Base-by-base conservation (phyloP, 306 rosid species). In the Potentilla sterilis region DNA sequence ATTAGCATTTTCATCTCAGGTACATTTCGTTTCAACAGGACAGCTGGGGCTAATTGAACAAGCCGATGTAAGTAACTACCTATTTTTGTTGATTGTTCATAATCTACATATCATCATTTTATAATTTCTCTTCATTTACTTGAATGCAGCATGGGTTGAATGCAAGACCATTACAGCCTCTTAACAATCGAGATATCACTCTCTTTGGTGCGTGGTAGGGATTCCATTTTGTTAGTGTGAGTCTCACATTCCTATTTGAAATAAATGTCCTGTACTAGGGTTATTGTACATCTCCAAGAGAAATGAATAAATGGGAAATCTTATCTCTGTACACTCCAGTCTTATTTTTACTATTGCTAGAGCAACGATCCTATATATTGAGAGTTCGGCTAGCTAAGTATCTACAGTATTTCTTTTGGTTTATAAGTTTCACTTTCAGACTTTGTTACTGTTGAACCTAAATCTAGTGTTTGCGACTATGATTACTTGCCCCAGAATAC, bases 1-100 rank as follows among this genome's bases (percentile, higher is more conserved):
- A 51, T 19, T 51, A 6, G 38, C 41, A 70, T 14, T 55, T 37
- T 7, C 16, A 2, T 51, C 18, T 12, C 75, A 88, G 93, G 78
- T 90, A 76, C 70, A 49, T n/a, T 81, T 75, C 0, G 90, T 85
- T 51, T 87, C 88, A 34, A 67, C 5, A 69, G 72, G 15, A 24
- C 90, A 92, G 79, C 66, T 89, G 80, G 38, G 34, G 18, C 51
- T 90, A 48, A 79, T 92, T 1, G 58, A 51, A 44, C 28, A 28
- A 28, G 28, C 28, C 1, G 28, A 28, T 28, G 28, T 28, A 28
- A 28, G 28, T 28, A 28, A 28, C 28, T 28, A 28, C 28, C 28
- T 28, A 28, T 2, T 35, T 41, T 54, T 9, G 19, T 21, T 18
- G 19, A 24, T 11, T 42, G 14, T 14, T 5, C 40, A 59, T 34